These are phyloP conservation scores for Boletus vermiculosoides DNA, from an alignment of 768 basidiomycete species.

Conservation along the genomic window DNA sequence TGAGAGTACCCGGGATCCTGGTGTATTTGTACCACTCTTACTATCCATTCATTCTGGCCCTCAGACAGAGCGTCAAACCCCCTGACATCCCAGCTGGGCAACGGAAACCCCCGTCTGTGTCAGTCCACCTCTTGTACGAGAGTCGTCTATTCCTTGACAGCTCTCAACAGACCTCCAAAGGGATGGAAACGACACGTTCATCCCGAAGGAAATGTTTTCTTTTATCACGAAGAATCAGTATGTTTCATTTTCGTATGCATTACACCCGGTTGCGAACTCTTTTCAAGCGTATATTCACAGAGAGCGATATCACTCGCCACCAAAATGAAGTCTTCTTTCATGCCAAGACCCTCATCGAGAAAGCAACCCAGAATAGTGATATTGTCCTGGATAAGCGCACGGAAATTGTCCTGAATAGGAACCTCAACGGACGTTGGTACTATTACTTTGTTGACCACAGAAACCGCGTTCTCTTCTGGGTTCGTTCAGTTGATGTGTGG, in stretches of 20 bases:
- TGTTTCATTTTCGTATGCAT: background rate
- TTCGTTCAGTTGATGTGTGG: background rate
- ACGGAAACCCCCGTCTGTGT: slow-evolving; percentile 5
- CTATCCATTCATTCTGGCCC: background rate
- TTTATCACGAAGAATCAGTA: slow-evolving; percentile 16
- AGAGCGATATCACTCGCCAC: slow-evolving; percentile 2
- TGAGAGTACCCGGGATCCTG: background rate
- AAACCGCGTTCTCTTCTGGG: slow-evolving; percentile 14
- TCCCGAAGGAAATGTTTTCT: slow-evolving; percentile 12
- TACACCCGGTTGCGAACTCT: background rate
- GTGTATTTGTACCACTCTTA: background rate
- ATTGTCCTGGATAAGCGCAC: slow-evolving; percentile 4
- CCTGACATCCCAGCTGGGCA: slow-evolving; percentile 9
- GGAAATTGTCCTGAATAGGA: slow-evolving; percentile 12
- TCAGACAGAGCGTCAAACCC: background rate
- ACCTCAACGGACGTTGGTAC: background rate
- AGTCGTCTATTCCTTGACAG: background rate
- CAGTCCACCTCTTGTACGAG: background rate
- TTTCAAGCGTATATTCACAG: slow-evolving; percentile 14
- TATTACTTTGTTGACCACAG: slow-evolving; percentile 21
- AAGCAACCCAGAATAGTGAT: background rate
- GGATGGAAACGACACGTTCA: slow-evolving; percentile 16
- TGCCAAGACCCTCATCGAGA: slow-evolving; percentile 7
- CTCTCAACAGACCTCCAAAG: background rate
- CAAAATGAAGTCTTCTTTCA: background rate